Percentiles rank a stretch among this genome's conserved stretches.
Conservation (phyloP, 805 yeast genomes). For the Suhomyces faveliae region DNA sequence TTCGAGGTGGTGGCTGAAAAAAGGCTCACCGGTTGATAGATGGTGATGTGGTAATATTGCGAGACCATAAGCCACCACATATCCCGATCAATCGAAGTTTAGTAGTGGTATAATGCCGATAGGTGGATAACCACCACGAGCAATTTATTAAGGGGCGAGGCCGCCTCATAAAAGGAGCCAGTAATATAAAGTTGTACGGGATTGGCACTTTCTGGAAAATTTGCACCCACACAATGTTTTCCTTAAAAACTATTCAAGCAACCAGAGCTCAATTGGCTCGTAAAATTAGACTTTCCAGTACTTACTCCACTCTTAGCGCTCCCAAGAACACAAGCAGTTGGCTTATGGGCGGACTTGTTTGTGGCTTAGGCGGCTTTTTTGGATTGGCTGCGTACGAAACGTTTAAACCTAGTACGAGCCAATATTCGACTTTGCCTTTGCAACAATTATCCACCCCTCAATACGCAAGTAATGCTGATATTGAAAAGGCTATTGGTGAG, state of each 20-base stretch:
- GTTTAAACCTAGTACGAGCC: neutral
- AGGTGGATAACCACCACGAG: too few relatives aligned
- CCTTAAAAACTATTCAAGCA: neutral
- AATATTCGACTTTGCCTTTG: constrained; percentile 18
- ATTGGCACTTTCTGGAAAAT: neutral
- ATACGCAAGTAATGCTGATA: constrained; percentile 20
- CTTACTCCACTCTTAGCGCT: neutral
- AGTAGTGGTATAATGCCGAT: too few relatives aligned
- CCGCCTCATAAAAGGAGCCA: neutral
- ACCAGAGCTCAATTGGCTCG: neutral
- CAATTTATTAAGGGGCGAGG: too few relatives aligned
- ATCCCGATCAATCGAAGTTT: too few relatives aligned
- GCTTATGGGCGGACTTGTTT: neutral
- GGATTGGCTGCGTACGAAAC: neutral
- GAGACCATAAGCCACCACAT: too few relatives aligned
- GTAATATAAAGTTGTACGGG: too few relatives aligned
- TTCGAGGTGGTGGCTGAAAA: neutral
- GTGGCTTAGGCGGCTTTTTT: neutral
- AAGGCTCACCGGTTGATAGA: too few relatives aligned
- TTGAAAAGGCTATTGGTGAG: constrained; percentile 23
- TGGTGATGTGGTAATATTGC: too few relatives aligned
- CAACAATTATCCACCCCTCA: constrained; percentile 18
- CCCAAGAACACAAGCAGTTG: neutral
- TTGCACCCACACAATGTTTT: neutral
- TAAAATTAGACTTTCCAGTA: neutral